A percentile compares a stretch with the other conserved stretches of the same genome.
These are phyloP conservation scores for Gracilaria vermiculophylla DNA, from an alignment of 23 red algal species.

Conservation along the genomic window DNA sequence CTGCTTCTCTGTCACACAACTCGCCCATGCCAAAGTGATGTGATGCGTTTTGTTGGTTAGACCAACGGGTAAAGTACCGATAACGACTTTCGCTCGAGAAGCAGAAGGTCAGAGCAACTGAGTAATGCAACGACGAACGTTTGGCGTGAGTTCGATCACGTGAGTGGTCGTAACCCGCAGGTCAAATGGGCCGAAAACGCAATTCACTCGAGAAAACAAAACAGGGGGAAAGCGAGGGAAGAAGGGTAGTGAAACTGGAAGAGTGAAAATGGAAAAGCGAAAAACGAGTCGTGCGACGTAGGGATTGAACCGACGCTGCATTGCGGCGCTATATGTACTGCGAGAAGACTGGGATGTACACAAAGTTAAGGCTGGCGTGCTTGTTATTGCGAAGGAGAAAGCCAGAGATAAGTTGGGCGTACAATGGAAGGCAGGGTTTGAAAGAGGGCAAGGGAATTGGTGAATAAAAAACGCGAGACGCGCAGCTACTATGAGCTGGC, in stretches of 20 bases:
- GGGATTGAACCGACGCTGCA: neutral
- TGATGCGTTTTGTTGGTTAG: neutral
- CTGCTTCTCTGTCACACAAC: neutral
- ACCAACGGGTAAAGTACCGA: neutral
- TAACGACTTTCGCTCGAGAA: neutral
- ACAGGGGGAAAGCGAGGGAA: neutral
- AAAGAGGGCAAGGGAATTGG: neutral
- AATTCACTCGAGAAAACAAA: neutral
- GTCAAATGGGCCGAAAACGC: neutral
- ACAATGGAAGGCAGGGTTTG: neutral
- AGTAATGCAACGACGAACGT: neutral
- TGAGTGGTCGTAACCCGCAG: neutral
- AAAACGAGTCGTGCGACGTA: neutral
- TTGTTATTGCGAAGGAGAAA: slow-evolving; percentile 11
- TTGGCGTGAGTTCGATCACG: neutral
- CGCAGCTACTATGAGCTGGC: too few relatives aligned
- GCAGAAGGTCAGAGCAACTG: neutral
- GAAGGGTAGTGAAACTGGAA: neutral
- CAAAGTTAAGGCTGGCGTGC: slow-evolving; percentile 3
- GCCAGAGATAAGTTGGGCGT: slow-evolving; percentile 23
- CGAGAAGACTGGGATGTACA: slow-evolving; percentile 18
- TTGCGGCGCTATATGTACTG: slow-evolving; percentile 16
- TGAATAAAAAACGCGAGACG: neutral
- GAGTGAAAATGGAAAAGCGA: neutral
- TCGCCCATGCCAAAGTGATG: neutral